phyloP scores from a whole-genome alignment of 2,329 filamentous ascomycete species.

The Penicillium expansum region DNA sequence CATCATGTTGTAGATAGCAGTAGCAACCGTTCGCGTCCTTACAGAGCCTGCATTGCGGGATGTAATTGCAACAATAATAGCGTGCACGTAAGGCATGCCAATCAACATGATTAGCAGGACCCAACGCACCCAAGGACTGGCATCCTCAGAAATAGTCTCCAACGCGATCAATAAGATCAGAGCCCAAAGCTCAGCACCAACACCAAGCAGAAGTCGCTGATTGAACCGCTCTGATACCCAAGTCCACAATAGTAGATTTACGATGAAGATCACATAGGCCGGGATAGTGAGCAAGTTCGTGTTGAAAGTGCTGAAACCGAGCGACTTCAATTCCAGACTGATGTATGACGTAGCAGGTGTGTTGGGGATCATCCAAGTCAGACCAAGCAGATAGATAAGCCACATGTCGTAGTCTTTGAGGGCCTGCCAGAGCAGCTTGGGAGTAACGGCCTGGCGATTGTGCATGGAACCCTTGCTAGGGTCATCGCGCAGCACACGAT shows the following conservation, averaged over 20 bases:
- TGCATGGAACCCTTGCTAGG: constrained; percentile 61
- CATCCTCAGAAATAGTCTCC: constrained; percentile 48
- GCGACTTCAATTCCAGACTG: constrained; percentile 47
- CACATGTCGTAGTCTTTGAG: constrained; percentile 58
- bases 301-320: constrained; percentile 59
- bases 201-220: constrained; percentile 54
- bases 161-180: constrained; percentile 54
- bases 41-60: constrained; percentile 46
- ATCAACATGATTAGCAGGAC: constrained; percentile 53
- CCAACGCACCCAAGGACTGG: constrained; percentile 54
- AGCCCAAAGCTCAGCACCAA: constrained; percentile 54
- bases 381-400: constrained; percentile 53
- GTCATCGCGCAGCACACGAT: constrained; percentile 57
- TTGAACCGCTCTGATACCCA: constrained; percentile 57
- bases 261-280: constrained; percentile 55
- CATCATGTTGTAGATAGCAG: constrained; percentile 48
- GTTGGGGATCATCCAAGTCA: constrained; percentile 44
- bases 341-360: constrained; percentile 39
- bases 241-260: constrained; percentile 55
- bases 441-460: constrained; percentile 55
- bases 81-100: constrained; percentile 59
- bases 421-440: constrained; percentile 49
- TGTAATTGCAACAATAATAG: constrained; percentile 50
- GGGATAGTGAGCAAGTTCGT: constrained; percentile 64
- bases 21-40: constrained; percentile 43